Percentiles rank a stretch among this genome's conserved stretches.
Conservation (phyloP, 2,329 filamentous ascomycete species). For the Microcyclosporella mali region DNA sequence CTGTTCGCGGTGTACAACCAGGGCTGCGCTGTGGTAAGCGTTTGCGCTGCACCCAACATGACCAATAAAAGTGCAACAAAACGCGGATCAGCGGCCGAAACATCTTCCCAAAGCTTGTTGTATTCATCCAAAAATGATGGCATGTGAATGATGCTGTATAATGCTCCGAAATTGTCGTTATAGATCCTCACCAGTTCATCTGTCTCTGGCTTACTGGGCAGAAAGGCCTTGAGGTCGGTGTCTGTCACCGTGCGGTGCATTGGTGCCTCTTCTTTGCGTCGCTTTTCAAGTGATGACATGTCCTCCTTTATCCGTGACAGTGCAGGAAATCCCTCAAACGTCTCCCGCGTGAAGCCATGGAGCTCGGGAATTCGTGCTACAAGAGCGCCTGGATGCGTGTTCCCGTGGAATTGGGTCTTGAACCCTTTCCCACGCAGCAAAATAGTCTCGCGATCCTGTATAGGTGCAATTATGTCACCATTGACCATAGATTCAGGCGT, state of each 20-base stretch:
- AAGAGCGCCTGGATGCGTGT: constrained; percentile 34
- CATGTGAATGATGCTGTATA: constrained; percentile 48
- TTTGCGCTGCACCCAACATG: constrained; percentile 36
- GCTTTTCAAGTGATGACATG: constrained; percentile 22
- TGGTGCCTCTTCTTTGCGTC: constrained; percentile 19
- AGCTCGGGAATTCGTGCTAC: constrained; percentile 27
- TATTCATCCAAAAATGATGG: constrained; percentile 51
- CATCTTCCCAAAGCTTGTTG: constrained; percentile 40
- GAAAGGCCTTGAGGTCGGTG: constrained; percentile 31
- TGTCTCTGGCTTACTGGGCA: constrained; percentile 34
- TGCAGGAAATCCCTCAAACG: constrained; percentile 32
- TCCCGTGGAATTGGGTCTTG: constrained; percentile 42
- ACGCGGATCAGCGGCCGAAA: constrained; percentile 19
- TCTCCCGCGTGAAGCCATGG: constrained; percentile 25
- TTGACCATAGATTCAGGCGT: constrained; percentile 23
- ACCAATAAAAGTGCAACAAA: constrained; percentile 39
- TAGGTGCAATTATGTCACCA: constrained; percentile 12
- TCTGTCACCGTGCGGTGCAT: constrained; percentile 21
- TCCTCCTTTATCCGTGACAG: constrained; percentile 23
- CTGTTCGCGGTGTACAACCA: constrained; percentile 40
- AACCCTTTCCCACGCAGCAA: constrained; percentile 40
- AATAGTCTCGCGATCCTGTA: constrained; percentile 33
- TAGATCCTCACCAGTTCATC: constrained; percentile 44
- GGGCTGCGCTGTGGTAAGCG: constrained; percentile 23
- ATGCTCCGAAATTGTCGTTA: constrained; percentile 46